phyloP scores from a whole-genome alignment of 2,329 filamentous ascomycete species.

The Didymella arachidicola region DNA sequence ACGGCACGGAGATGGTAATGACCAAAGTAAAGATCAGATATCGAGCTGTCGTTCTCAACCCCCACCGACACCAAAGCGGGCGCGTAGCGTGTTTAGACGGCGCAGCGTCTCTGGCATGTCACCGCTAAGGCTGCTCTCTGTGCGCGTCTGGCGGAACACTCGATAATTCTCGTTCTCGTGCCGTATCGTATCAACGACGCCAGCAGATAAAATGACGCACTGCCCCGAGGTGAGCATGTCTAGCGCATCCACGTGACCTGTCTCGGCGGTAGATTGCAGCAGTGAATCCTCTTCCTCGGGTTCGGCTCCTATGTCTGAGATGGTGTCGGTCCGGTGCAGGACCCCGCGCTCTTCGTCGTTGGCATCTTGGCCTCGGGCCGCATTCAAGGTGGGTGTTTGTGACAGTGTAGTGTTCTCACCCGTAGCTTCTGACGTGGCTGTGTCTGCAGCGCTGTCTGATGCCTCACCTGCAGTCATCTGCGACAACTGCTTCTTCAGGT shows the following conservation, averaged over 20 bases:
- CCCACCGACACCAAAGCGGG: slow-evolving; percentile 45
- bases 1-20: background rate
- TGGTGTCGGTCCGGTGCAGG: slow-evolving; percentile 50
- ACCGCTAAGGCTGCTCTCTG: slow-evolving; percentile 36
- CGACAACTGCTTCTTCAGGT: slow-evolving; percentile 52
- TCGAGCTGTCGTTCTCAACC: slow-evolving; percentile 32
- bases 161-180: slow-evolving; percentile 53
- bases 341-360: slow-evolving; percentile 68
- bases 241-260: slow-evolving; percentile 45
- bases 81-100: slow-evolving; percentile 45
- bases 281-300: slow-evolving; percentile 46
- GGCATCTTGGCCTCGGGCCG: slow-evolving; percentile 58
- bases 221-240: slow-evolving; percentile 58
- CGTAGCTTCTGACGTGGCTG: slow-evolving; percentile 22
- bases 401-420: slow-evolving; percentile 17
- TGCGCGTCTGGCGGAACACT: slow-evolving; percentile 41
- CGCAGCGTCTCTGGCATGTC: slow-evolving; percentile 45
- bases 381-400: slow-evolving; percentile 16
- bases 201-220: slow-evolving; percentile 56
- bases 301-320: slow-evolving; percentile 52
- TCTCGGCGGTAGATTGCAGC: slow-evolving; percentile 39
- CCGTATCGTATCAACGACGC: slow-evolving; percentile 52
- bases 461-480: slow-evolving; percentile 35
- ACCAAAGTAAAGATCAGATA: slow-evolving; percentile 1
- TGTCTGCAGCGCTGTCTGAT: slow-evolving; percentile 11